These are phyloP conservation scores for Sporothrix humicola DNA, from an alignment of 2,329 filamentous ascomycete species.

Conservation along the genomic window DNA sequence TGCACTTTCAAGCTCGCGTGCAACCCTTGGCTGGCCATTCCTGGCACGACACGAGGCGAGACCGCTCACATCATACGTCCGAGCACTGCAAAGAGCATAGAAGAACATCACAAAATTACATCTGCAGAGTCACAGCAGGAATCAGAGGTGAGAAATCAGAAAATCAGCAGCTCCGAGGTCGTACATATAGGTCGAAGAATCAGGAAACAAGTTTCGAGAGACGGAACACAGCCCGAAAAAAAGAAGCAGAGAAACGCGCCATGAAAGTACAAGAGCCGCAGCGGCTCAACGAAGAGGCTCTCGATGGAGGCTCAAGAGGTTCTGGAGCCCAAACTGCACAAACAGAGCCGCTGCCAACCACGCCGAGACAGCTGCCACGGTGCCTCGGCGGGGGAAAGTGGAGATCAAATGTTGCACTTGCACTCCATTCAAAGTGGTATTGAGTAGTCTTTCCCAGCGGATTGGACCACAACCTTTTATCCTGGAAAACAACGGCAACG, in stretches of 20 bases:
- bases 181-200: neutral
- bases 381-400: constrained; percentile 11
- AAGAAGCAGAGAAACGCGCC: neutral
- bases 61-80: neutral
- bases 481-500: neutral
- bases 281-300: constrained; percentile 3
- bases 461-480: neutral
- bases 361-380: constrained; percentile 1
- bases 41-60: neutral
- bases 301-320: neutral
- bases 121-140: neutral
- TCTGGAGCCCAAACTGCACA: neutral
- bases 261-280: neutral
- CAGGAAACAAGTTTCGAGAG: neutral
- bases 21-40: neutral
- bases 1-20: neutral
- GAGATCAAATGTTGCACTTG: neutral
- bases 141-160: too few species aligned
- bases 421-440: neutral
- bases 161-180: neutral
- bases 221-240: neutral
- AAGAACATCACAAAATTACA: neutral
- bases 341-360: constrained; percentile 9
- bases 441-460: neutral
- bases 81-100: neutral